Percentiles rank a stretch among this genome's conserved stretches.
These are phyloP conservation scores for Aspergillus sp. DNA, from an alignment of 2,329 filamentous ascomycete genomes.

Conservation along the genomic window DNA sequence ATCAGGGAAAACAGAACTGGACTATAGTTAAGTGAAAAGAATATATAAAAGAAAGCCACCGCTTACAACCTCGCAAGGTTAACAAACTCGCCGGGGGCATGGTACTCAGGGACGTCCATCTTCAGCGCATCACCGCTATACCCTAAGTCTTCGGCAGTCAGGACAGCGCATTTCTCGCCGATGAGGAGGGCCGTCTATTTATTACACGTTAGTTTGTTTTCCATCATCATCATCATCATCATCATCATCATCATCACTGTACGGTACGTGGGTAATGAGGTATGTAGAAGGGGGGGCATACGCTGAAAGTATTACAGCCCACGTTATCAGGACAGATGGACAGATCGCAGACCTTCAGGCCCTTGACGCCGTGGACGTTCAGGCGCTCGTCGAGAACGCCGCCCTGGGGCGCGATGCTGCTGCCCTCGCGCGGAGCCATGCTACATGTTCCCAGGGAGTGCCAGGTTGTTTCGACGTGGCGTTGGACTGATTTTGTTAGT, in stretches of 20 bases:
- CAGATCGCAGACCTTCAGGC: slow-evolving; percentile 74
- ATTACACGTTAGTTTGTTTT: background rate
- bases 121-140: slow-evolving; percentile 71
- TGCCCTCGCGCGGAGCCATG: slow-evolving; percentile 74
- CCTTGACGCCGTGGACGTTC: slow-evolving; percentile 75
- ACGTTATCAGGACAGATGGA: slow-evolving; percentile 78
- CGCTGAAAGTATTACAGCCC: slow-evolving; percentile 63
- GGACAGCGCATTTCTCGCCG: slow-evolving; percentile 70
- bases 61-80: background rate
- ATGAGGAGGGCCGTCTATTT: slow-evolving; percentile 69
- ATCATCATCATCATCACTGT: background rate
- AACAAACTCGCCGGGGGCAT: slow-evolving; percentile 47
- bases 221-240: background rate
- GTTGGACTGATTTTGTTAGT: slow-evolving; percentile 49
- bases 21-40: no score
- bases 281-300: slow-evolving; percentile 11
- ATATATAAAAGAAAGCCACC: no score
- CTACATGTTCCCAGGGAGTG: slow-evolving; percentile 68
- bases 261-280: no score
- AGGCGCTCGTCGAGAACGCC: slow-evolving; percentile 75
- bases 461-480: slow-evolving; percentile 76
- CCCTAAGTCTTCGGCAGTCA: slow-evolving; percentile 71
- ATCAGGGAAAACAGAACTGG: no score
- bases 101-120: slow-evolving; percentile 70
- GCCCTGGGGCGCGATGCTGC: slow-evolving; percentile 72